These are phyloP conservation scores for Hanseniaspora uvarum DNA, from an alignment of 1,139 yeast genomes.

Conservation along the genomic window DNA sequence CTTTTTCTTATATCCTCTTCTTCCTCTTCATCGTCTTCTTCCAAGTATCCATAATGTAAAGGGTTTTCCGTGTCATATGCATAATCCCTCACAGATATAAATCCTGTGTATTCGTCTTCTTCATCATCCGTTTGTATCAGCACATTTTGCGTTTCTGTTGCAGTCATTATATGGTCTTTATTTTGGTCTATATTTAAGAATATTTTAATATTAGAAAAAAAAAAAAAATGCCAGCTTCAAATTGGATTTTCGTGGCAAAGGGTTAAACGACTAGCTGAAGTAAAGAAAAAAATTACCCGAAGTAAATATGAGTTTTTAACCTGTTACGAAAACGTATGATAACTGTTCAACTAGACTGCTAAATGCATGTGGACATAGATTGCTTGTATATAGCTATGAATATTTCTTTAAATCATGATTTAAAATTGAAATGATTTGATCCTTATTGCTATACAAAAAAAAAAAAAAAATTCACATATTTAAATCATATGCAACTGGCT, in stretches of 20 bases:
- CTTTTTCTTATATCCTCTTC: conserved; percentile 35
- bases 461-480: too few relatives aligned
- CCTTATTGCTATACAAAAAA: too few relatives aligned
- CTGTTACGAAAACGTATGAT: too few relatives aligned
- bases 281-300: not conserved
- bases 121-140: conserved; percentile 16
- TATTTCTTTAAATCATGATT: too few relatives aligned
- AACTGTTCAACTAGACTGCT: too few relatives aligned
- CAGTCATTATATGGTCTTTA: not conserved
- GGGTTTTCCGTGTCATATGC: conserved; percentile 64
- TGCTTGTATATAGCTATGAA: too few relatives aligned
- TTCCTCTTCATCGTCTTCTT: conserved; percentile 26
- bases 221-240: not conserved
- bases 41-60: conserved; percentile 46
- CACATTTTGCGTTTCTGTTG: not conserved
- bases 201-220: not conserved
- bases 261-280: not conserved
- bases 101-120: conserved; percentile 23
- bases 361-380: too few relatives aligned
- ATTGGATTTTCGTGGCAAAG: not conserved
- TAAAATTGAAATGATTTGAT: too few relatives aligned
- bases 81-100: conserved; percentile 56
- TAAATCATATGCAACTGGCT: too few relatives aligned
- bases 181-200: not conserved
- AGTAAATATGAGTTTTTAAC: too few relatives aligned